Evolutionary conservation across 2,329 filamentous ascomycete species (phyloP).

Genomic region (Penicillium sclerotiorum): DNA sequence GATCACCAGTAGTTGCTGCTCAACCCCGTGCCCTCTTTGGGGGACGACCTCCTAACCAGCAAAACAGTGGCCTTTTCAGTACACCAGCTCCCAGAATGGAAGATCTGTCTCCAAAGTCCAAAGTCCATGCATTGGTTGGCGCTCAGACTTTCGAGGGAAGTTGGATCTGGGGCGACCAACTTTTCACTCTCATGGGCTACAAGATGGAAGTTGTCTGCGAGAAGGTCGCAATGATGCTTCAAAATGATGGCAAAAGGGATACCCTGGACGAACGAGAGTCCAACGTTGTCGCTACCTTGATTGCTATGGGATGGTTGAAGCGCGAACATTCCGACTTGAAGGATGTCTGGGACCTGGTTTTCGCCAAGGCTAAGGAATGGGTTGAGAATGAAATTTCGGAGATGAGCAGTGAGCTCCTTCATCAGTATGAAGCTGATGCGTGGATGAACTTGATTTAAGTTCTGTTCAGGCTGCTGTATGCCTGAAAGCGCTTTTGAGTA

Average conservation of each 20-base stretch:
- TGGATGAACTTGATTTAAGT: neutral
- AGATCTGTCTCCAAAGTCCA: slow-evolving; percentile 7
- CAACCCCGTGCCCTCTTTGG: too few species aligned
- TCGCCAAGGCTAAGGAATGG: slow-evolving; percentile 20
- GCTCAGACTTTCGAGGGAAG: slow-evolving; percentile 61
- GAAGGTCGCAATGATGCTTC: neutral
- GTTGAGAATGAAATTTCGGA: neutral
- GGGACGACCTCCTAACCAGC: too few species aligned
- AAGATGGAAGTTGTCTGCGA: neutral
- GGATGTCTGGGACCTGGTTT: slow-evolving; percentile 21
- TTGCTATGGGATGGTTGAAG: slow-evolving; percentile 15
- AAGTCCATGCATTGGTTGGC: slow-evolving; percentile 51
- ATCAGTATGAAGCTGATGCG: neutral
- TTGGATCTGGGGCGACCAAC: slow-evolving; percentile 47
- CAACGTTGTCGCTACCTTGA: slow-evolving; percentile 15
- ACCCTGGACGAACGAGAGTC: neutral
- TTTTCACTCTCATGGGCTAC: slow-evolving; percentile 25
- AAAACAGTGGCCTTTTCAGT: too few species aligned
- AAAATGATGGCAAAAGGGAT: neutral
- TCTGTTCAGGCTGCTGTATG: too few species aligned
- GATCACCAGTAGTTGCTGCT: too few species aligned
- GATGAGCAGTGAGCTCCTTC: neutral
- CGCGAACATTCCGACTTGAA: slow-evolving; percentile 1
- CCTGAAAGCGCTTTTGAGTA: too few species aligned
- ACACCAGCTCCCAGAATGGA: too few species aligned